phyloP scores from a whole-genome alignment of 805 yeast species.

The Wickerhamiella lipophila region DNA sequence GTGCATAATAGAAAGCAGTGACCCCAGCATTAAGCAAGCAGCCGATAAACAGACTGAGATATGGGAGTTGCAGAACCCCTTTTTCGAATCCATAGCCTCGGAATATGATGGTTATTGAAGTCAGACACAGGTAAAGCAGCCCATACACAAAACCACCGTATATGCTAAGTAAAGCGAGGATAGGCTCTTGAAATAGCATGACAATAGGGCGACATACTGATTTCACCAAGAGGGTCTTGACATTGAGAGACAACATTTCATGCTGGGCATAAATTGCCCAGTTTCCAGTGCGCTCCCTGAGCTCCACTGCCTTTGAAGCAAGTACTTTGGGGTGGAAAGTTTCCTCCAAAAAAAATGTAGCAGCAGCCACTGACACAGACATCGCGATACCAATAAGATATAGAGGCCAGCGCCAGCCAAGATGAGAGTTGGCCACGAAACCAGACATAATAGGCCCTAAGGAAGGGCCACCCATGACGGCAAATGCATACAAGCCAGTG shows the following conservation, averaged over 20 bases:
- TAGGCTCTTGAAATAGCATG: conserved; percentile 61
- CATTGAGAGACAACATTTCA: conserved; percentile 47
- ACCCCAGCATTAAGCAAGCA: conserved; percentile 41
- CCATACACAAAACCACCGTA: conserved; percentile 75
- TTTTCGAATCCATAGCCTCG: conserved; percentile 44
- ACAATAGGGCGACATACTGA: conserved; percentile 54
- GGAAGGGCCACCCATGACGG: conserved; percentile 59
- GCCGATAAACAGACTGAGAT: conserved; percentile 63
- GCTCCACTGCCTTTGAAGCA: conserved; percentile 47
- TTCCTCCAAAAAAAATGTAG: conserved; percentile 31
- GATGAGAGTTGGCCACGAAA: conserved; percentile 35
- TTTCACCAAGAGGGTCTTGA: conserved; percentile 48
- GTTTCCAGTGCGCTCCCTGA: conserved; percentile 72
- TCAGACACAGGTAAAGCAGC: conserved; percentile 56
- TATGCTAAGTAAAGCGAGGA: conserved; percentile 50
- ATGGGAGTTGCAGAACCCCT: conserved; percentile 68
- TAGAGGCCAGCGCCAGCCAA: conserved; percentile 14
- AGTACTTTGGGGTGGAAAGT: conserved; percentile 38
- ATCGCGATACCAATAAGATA: conserved; percentile 26
- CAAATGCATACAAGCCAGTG: conserved; percentile 50
- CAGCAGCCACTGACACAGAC: conserved; percentile 27
- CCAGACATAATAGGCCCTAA: conserved; percentile 64
- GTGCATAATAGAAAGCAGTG: conserved; percentile 43
- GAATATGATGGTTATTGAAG: conserved; percentile 67
- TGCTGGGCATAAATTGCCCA: conserved; percentile 81